Base-by-base conservation (phyloP, 2,329 filamentous ascomycete genomes). In the Chaetomium strumarium region DNA sequence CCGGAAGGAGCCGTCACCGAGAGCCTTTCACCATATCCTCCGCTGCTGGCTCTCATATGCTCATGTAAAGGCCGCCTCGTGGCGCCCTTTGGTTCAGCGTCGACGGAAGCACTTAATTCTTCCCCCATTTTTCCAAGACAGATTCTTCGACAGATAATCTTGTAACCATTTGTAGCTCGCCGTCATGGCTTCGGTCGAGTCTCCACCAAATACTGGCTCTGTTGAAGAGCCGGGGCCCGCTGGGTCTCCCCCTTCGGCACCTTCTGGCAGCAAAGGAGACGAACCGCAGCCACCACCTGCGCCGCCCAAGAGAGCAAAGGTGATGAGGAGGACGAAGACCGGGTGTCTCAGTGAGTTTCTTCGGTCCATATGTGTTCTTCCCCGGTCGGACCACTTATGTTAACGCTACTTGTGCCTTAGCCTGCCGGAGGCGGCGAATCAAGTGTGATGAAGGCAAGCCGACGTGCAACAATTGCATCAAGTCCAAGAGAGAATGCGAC, bases 391-490 rank as follows among this genome's bases (percentile, higher is more conserved):
- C 6, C 17, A 14, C 14, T 10, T 29, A 11, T 30, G 55, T 54
- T 56, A 48, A 63, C 44, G 52, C 45, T 55, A 42, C 66, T 52
- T 55, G 59, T 48, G 7, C 7, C 56, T 58, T 41, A 91, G 88
- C 93, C 53, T 99, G 93, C 71, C 86, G 93, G 58, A 92, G 88
- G 71, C 85, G 93, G 49, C 87, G 93, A 57, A 97, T 99, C 70
- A 99, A 97, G 71, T 99, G 93, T 69, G 93, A 93, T 57, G 93
- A 97, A 68, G 88, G 90, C 63, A 81, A 86, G 46, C 89, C 89
- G 24, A 86, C 79, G 29, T 93, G 89, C 70, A 83, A 79, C 64
- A 95, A 95, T 65, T 95, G 89, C 70, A 83, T 87, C 72, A 93
- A 92, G 65, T 92, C 88, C 16, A 92, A 91, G 69, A 80, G 89